A percentile compares a stretch with the other conserved stretches of the same genome.
Evolutionary conservation across 2,329 filamentous ascomycete species (phyloP).

Genomic region (Colletotrichum higginsianum): DNA sequence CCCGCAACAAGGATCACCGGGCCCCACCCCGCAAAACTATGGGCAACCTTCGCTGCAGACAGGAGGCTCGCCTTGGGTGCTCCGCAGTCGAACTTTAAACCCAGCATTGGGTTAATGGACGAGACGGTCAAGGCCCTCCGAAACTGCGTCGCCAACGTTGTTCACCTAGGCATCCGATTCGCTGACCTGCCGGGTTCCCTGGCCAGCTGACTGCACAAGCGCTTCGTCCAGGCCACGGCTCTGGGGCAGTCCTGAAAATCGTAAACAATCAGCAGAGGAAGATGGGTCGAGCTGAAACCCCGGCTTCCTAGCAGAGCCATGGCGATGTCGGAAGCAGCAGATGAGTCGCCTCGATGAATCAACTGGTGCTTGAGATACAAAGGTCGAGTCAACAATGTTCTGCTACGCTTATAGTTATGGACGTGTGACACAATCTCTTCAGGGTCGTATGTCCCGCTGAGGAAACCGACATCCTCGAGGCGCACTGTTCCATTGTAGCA

Average conservation of each 20-base stretch:
- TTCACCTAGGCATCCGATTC: constrained; percentile 87
- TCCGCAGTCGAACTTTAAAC: constrained; percentile 82
- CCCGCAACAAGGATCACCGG: neutral
- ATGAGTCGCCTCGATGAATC: too few species aligned
- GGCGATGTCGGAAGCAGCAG: too few species aligned
- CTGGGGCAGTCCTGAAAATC: constrained; percentile 50
- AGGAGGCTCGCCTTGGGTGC: constrained; percentile 89
- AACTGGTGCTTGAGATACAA: too few species aligned
- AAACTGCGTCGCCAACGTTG: constrained; percentile 86
- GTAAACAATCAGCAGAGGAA: too few species aligned
- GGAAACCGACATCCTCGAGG: neutral
- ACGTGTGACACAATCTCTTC: too few species aligned
- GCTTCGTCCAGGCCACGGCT: constrained; percentile 78
- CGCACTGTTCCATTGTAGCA: neutral
- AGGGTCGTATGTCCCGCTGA: too few species aligned
- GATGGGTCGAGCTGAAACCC: too few species aligned
- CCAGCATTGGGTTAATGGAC: constrained; percentile 83
- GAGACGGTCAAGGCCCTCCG: constrained; percentile 80
- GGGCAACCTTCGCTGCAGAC: neutral
- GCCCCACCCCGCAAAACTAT: neutral
- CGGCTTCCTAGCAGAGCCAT: too few species aligned
- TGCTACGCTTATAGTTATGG: too few species aligned
- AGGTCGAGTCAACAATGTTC: too few species aligned
- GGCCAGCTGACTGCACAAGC: constrained; percentile 79
- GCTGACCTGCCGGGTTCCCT: constrained; percentile 85